Conservation (phyloP, 192 early-diverging fungal species). For the Coemansia sp. region DNA sequence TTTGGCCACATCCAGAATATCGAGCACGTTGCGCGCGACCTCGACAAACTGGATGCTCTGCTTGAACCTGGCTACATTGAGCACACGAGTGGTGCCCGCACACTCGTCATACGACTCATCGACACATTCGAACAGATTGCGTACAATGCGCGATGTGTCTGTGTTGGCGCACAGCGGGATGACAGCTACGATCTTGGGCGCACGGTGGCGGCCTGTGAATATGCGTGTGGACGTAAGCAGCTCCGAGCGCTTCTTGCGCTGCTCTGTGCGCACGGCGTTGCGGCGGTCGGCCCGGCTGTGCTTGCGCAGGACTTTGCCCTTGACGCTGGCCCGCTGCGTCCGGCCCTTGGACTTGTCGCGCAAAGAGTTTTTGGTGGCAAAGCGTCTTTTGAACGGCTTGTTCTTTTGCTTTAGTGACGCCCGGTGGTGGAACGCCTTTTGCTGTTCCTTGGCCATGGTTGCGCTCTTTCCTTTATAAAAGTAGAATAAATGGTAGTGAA, state of each 20-base stretch:
- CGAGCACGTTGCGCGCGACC: constrained; percentile 72
- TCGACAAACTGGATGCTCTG: constrained; percentile 87
- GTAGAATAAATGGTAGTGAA: neutral
- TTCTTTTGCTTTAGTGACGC: constrained; percentile 86
- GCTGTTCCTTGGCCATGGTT: neutral
- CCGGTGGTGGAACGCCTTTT: constrained; percentile 62
- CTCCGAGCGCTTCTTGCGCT: constrained; percentile 81
- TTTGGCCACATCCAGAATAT: constrained; percentile 86
- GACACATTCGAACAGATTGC: constrained; percentile 55
- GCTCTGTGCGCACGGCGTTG: constrained; percentile 74
- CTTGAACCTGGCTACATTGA: constrained; percentile 78
- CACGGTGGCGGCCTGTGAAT: constrained; percentile 78
- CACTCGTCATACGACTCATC: constrained; percentile 48
- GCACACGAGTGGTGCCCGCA: constrained; percentile 1
- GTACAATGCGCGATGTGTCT: constrained; percentile 51
- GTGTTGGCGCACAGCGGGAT: constrained; percentile 86
- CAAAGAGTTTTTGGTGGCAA: constrained; percentile 77
- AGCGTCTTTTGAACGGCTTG: constrained; percentile 96
- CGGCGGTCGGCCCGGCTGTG: constrained; percentile 74
- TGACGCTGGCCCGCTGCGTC: constrained; percentile 61
- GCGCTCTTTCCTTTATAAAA: neutral
- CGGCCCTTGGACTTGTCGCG: constrained; percentile 85
- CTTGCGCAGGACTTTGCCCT: constrained; percentile 56
- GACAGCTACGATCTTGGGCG: constrained; percentile 89
- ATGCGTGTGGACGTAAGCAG: constrained; percentile 69